These are phyloP conservation scores for Lactarius hatsudake DNA, from an alignment of 768 basidiomycete species.

Conservation along the genomic window DNA sequence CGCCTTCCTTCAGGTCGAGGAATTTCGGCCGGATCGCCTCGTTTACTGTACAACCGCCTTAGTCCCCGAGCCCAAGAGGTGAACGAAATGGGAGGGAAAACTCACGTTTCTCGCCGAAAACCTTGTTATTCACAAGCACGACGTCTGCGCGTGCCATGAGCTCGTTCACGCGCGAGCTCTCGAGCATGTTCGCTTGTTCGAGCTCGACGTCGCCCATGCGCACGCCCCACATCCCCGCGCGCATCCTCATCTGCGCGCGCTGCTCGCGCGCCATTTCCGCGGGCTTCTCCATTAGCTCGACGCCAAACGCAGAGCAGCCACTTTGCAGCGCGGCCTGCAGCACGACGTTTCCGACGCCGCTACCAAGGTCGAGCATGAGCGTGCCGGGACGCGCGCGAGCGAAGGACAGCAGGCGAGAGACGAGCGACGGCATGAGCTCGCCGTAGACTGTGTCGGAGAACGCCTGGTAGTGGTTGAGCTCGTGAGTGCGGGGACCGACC, in stretches of 20 bases:
- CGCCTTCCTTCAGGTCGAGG: constrained; percentile 91
- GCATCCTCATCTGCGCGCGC: constrained; percentile 65
- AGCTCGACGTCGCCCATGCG: constrained; percentile 70
- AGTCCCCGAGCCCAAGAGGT: background rate
- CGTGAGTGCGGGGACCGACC: constrained; percentile 86
- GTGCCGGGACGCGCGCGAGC: constrained; percentile 47
- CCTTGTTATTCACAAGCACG: constrained; percentile 87
- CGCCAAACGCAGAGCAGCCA: constrained; percentile 51
- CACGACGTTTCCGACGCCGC: constrained; percentile 59
- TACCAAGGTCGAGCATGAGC: constrained; percentile 58
- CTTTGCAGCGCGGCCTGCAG: constrained; percentile 54
- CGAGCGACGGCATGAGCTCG: constrained; percentile 79
- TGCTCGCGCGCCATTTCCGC: constrained; percentile 78
- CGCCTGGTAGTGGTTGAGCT: constrained; percentile 75
- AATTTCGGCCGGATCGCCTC: constrained; percentile 85
- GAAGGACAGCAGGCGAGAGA: constrained; percentile 51
- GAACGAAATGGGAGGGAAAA: constrained; percentile 28
- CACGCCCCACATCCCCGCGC: constrained; percentile 93
- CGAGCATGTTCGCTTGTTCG: constrained; percentile 84
- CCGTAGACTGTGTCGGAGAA: constrained; percentile 87
- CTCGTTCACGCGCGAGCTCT: constrained; percentile 60
- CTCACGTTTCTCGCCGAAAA: constrained; percentile 71
- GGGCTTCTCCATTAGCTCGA: constrained; percentile 76
- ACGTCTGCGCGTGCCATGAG: constrained; percentile 83
- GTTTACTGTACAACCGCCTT: constrained; percentile 57